Percentiles rank a stretch among this genome's conserved stretches.
phyloP scores from a whole-genome alignment of 2,329 filamentous ascomycete species.

The Pseudocercospora musae region DNA sequence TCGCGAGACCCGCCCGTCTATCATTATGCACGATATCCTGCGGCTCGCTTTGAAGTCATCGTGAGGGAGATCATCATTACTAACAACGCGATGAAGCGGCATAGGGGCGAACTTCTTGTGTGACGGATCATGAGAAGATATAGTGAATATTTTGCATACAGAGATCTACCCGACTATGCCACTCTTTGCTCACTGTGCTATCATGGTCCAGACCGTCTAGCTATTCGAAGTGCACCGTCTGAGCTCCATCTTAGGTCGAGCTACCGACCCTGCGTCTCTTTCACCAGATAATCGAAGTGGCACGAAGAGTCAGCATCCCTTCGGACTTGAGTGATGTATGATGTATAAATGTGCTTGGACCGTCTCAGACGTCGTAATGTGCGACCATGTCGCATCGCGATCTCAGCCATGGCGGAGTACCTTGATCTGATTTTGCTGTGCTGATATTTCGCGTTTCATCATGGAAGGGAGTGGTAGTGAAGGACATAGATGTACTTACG shows the following conservation, averaged over 20 bases:
- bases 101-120: too few relatives aligned
- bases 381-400: neutral
- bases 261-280: neutral
- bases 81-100: too few relatives aligned
- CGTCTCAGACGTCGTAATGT: neutral
- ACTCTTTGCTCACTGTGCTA: too few relatives aligned
- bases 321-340: neutral
- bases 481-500: neutral
- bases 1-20: too few relatives aligned
- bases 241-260: neutral
- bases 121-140: too few relatives aligned
- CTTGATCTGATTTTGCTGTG: neutral
- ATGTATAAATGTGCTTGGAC: neutral
- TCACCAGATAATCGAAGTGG: neutral
- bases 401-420: neutral
- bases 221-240: too few relatives aligned
- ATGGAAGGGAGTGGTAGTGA: neutral
- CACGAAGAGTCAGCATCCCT: neutral
- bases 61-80: too few relatives aligned
- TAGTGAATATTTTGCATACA: too few relatives aligned
- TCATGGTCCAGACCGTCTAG: too few relatives aligned
- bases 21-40: too few relatives aligned
- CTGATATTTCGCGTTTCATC: neutral
- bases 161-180: too few relatives aligned
- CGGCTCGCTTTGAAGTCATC: too few relatives aligned